A percentile compares a stretch with the other conserved stretches of the same genome.
phyloP scores from a whole-genome alignment of 2,329 filamentous ascomycete genomes.

The Amauroascus verrucosus region DNA sequence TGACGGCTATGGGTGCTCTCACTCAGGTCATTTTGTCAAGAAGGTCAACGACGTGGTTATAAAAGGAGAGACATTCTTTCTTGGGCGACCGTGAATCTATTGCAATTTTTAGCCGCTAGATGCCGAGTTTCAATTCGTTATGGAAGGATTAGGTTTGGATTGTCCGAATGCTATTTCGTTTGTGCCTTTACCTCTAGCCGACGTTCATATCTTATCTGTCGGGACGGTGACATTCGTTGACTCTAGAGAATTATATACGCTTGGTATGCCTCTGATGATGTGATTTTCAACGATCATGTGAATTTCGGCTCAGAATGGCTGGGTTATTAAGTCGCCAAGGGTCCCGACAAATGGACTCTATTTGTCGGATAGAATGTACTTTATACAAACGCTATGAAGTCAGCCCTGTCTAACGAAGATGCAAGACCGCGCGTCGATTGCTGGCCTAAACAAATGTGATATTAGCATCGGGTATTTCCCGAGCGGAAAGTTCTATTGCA shows the following conservation, averaged over 20 bases:
- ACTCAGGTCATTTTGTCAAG: not conserved
- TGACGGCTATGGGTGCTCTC: not conserved
- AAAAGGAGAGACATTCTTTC: not conserved
- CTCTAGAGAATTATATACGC: constrained; percentile 5
- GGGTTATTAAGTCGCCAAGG: constrained; percentile 1
- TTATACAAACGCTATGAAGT: constrained; percentile 7
- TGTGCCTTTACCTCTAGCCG: too few relatives aligned
- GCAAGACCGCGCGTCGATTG: constrained; percentile 4
- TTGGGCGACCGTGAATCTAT: too few relatives aligned
- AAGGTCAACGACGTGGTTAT: not conserved
- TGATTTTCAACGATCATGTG: constrained; percentile 8
- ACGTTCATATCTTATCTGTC: not conserved
- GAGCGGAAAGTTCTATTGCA: constrained; percentile 8
- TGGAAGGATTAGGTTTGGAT: too few relatives aligned
- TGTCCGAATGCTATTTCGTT: too few relatives aligned
- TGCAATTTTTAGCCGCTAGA: too few relatives aligned
- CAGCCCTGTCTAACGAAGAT: not conserved
- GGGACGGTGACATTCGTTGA: constrained; percentile 1
- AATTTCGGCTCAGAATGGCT: constrained; percentile 7
- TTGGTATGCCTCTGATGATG: constrained; percentile 1
- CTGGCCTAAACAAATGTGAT: constrained; percentile 8
- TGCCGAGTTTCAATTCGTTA: too few relatives aligned
- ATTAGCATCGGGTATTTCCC: constrained; percentile 8
- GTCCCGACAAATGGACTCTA: constrained; percentile 2
- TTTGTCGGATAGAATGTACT: too few relatives aligned